Percentiles rank a stretch among this genome's conserved stretches.
Conservation (phyloP, 331 rosid species). For the Prunus yedoensis region DNA sequence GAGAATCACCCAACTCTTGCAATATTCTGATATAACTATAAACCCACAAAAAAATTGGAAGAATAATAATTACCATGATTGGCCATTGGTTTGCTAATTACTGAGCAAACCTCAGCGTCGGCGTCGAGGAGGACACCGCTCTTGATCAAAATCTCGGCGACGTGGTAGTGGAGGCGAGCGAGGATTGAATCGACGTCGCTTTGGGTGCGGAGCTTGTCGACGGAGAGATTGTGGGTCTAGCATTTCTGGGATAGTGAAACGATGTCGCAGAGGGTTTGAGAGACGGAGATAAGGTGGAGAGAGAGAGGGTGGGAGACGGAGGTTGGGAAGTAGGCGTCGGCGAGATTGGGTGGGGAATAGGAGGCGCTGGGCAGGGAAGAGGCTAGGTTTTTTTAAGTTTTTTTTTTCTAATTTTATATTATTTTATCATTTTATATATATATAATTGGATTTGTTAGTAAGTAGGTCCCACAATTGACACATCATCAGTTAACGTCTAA, state of each 20-base stretch:
- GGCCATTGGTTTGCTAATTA: too few species aligned
- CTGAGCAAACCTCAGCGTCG: neutral
- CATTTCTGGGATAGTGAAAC: slow-evolving; percentile 49
- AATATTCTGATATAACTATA: too few species aligned
- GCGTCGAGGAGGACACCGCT: slow-evolving; percentile 67
- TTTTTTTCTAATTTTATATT: too few species aligned
- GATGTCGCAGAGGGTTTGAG: slow-evolving; percentile 52
- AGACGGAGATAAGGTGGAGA: slow-evolving; percentile 52
- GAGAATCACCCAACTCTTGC: too few species aligned
- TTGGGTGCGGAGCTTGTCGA: slow-evolving; percentile 85
- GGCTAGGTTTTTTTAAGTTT: too few species aligned
- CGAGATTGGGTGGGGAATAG: slow-evolving; percentile 34
- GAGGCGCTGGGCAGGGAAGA: too few species aligned
- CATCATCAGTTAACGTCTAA: too few species aligned
- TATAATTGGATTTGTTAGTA: too few species aligned
- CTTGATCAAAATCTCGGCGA: slow-evolving; percentile 57
- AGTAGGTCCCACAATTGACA: too few species aligned
- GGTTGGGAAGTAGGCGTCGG: slow-evolving; percentile 53
- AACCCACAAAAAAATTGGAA: too few species aligned
- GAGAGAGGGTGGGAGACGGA: slow-evolving; percentile 56
- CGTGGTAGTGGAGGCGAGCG: slow-evolving; percentile 60
- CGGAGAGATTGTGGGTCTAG: slow-evolving; percentile 28
- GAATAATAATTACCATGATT: too few species aligned
- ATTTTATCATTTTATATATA: too few species aligned
- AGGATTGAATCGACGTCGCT: slow-evolving; percentile 69